These are phyloP conservation scores for Pelargonium hybrid DNA, from an alignment of 441 rosid species.

Conservation along the genomic window DNA sequence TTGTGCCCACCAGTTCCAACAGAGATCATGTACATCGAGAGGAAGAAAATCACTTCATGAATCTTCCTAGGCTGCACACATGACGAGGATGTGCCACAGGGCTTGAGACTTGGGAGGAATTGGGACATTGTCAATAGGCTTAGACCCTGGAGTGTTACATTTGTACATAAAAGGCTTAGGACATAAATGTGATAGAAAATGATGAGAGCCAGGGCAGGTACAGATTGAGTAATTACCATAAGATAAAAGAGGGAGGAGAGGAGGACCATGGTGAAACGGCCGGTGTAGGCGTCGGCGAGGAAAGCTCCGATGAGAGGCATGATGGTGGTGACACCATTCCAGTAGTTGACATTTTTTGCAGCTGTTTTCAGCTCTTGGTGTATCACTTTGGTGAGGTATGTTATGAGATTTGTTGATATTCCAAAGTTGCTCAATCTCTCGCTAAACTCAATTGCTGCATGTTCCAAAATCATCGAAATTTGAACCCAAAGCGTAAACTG, in stretches of 20 bases:
- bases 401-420: constrained; percentile 23
- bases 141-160: constrained; percentile 22
- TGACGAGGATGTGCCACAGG: constrained; percentile 12
- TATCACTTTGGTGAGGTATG: constrained; percentile 24
- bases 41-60: constrained; percentile 26
- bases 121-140: constrained; percentile 28
- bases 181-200: too few relatives aligned
- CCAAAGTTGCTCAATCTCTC: constrained; percentile 34
- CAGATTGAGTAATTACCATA: constrained; percentile 13
- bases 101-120: constrained; percentile 24
- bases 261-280: constrained; percentile 24
- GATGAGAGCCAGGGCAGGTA: too few relatives aligned
- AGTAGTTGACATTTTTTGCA: constrained; percentile 27
- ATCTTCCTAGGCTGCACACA: constrained; percentile 20
- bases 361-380: constrained; percentile 28
- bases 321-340: constrained; percentile 28
- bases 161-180: too few relatives aligned
- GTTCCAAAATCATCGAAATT: too few relatives aligned
- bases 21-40: constrained; percentile 27
- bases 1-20: constrained; percentile 29
- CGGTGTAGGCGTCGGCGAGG: constrained; percentile 29
- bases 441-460: constrained; percentile 20
- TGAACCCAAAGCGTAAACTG: too few relatives aligned
- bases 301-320: constrained; percentile 30
- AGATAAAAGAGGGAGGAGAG: constrained; percentile 28